Percentiles rank a stretch among this genome's conserved stretches.
phyloP scores from a whole-genome alignment of 768 basidiomycete species.

The Dacryopinax primogenitus region DNA sequence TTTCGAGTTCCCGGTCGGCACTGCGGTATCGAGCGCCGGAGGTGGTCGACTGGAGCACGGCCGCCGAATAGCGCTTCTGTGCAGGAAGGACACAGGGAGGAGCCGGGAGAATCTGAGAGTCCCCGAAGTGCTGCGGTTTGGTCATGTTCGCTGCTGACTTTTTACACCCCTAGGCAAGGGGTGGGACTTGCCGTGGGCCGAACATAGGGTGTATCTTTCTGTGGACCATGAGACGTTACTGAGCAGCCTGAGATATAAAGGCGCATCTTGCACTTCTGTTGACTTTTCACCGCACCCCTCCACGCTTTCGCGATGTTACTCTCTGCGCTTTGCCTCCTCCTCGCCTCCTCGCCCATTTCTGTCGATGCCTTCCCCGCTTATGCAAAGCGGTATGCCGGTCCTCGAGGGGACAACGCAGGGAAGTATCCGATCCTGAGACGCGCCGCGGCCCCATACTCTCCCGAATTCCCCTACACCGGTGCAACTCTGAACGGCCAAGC shows the following conservation, averaged over 20 bases:
- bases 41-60: too few species aligned
- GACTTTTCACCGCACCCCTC: not conserved
- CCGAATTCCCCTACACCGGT: slow-evolving; percentile 13
- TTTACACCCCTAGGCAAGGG: not conserved
- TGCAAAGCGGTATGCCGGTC: not conserved
- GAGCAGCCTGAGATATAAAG: not conserved
- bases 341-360: not conserved
- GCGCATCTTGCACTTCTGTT: not conserved
- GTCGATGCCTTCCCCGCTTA: slow-evolving; percentile 4
- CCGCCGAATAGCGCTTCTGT: not conserved
- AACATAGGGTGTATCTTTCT: not conserved
- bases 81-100: not conserved
- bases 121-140: not conserved
- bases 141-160: not conserved
- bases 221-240: not conserved
- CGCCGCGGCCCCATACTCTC: not conserved
- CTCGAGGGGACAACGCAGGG: not conserved
- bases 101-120: not conserved
- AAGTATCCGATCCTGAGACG: not conserved
- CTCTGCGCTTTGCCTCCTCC: not conserved
- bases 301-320: not conserved
- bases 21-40: too few species aligned
- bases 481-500: slow-evolving; percentile 14
- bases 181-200: not conserved
- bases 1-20: too few species aligned